phyloP scores from a whole-genome alignment of 1,284 basidiomycete genomes.

The Boletus sp. region DNA sequence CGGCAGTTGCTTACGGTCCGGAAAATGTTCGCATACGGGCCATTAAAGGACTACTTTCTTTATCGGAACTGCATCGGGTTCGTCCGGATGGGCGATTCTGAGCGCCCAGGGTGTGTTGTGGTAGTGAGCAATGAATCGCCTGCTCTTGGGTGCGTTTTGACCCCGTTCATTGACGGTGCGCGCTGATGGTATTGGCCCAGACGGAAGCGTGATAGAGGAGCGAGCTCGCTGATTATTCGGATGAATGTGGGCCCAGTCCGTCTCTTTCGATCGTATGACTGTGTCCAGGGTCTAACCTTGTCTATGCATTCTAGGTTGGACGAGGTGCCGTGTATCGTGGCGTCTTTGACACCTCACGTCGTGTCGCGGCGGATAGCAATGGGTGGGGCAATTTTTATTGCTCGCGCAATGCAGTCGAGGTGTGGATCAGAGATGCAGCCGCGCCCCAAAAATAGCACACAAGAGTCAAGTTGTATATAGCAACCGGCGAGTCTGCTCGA shows the following conservation, averaged over 20 bases:
- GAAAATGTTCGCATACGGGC: conserved; percentile 62
- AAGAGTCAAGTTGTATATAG: conserved; percentile 49
- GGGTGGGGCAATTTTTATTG: too few species aligned
- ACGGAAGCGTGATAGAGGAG: conserved; percentile 18
- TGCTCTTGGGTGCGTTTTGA: conserved; percentile 13
- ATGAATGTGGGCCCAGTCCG: conserved; percentile 63
- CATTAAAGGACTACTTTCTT: conserved; percentile 54
- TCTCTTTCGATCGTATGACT: conserved; percentile 11
- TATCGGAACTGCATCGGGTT: conserved; percentile 69
- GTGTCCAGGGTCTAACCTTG: background rate
- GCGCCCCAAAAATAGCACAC: too few species aligned
- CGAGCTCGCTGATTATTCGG: conserved; percentile 42
- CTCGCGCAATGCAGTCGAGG: too few species aligned
- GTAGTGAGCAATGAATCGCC: too few species aligned
- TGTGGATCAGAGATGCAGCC: too few species aligned
- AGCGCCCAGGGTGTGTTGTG: conserved; percentile 47
- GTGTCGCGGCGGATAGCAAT: too few species aligned
- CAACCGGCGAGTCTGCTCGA: conserved; percentile 46
- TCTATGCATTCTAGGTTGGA: conserved; percentile 27
- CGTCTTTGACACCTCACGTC: too few species aligned
- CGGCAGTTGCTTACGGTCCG: conserved; percentile 54
- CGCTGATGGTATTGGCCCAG: background rate
- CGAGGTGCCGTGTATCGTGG: conserved; percentile 52
- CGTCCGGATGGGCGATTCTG: conserved; percentile 53
- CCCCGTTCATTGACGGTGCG: conserved; percentile 23